Base-by-base conservation (phyloP, 1,284 basidiomycete species). In the Bjerkandera adusta region DNA sequence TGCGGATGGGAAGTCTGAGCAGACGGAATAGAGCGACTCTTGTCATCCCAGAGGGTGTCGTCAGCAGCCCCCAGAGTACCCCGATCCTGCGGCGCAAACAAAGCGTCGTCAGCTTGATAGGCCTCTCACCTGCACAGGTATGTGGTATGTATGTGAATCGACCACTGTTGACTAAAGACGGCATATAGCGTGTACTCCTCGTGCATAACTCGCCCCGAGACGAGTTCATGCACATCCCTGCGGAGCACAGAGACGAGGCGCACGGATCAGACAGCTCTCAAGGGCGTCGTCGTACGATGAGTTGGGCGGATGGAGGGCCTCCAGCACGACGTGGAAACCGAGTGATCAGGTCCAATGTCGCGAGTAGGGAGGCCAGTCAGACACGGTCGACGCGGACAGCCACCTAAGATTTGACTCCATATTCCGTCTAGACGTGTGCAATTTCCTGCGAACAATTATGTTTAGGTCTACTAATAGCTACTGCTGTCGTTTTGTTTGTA, bases 41-140 rank as follows among this genome's bases (percentile, higher is more conserved):
- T 37, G 60, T 78, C 26, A 61, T 76, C 33, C 71, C 76, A 10
- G 72, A 65, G 36, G 69, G 69, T 47, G 61, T 69, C 25, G 64
- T 59, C 47, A 69, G 70, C 48, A 52, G 52, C 38, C 21, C 49
- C 1, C 16, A 42, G 11, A 42, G 50, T 12, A 60, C 73, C 25
- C 74, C 77, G 27, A 63, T 65, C 26, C 56, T 83, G 47, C 67
- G 76, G 53, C 66, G 70, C 50, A 76, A 73, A 56, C 74, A 68
- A 47, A 85, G 80, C 63, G 62, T 73, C 39, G 58, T 85, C 40
- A 76, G 77, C 57, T 63, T 87, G 50, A 74, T 87, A 55, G 82
- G 81, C 7, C 71, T 89, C 48, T 87, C 86, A 20, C 82, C 86
- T 16, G 83, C 84, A 33, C 84, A 87, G 71, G 82, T 82, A 57